These are phyloP conservation scores for Solanum clarkiae DNA, from an alignment of 257 asterid species.

Conservation along the genomic window DNA sequence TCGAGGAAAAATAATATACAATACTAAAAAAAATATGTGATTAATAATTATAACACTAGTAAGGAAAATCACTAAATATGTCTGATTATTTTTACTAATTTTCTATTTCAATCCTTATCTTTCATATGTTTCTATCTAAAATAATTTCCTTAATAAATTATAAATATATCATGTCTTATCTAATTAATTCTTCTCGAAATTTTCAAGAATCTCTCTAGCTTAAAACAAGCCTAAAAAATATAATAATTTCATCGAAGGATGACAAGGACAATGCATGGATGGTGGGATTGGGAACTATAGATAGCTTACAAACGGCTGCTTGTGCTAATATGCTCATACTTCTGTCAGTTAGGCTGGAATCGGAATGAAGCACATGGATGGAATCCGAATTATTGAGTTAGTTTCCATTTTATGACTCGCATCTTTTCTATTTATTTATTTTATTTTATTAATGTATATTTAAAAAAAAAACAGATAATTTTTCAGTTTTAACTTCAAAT, in stretches of 20 bases:
- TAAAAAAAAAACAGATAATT: too few relatives aligned
- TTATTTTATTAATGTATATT: too few relatives aligned
- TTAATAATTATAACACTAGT: too few relatives aligned
- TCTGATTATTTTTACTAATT: too few relatives aligned
- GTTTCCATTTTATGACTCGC: neutral
- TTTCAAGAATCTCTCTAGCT: neutral
- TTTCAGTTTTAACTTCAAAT: too few relatives aligned
- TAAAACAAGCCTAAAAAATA: neutral
- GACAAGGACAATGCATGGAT: neutral
- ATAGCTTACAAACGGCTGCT: neutral
- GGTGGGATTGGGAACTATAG: neutral
- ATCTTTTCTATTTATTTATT: neutral
- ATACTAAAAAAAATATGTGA: too few relatives aligned
- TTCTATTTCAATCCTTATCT: neutral
- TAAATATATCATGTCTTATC: rapidly evolving
- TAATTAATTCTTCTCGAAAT: neutral
- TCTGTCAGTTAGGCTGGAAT: neutral
- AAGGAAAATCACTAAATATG: too few relatives aligned
- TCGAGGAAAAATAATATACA: too few relatives aligned
- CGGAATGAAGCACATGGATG: neutral
- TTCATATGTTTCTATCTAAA: neutral
- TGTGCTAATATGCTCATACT: neutral
- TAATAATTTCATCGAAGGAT: neutral
- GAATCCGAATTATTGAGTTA: neutral
- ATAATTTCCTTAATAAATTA: neutral